phyloP scores from a whole-genome alignment of 257 asterid species.

The Solanum gracilifrons region DNA sequence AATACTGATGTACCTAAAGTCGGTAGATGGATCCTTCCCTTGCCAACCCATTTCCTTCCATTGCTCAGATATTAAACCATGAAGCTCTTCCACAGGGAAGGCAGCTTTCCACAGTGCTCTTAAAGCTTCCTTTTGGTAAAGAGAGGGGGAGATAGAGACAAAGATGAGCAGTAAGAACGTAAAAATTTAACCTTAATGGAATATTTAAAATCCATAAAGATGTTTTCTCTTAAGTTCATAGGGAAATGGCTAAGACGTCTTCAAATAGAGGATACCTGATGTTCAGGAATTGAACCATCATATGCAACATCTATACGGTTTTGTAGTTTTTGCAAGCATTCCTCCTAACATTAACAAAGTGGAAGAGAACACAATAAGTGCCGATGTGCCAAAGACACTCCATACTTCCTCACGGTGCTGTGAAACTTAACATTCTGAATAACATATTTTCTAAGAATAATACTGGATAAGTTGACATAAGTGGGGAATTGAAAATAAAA shows the following conservation, averaged over 20 bases:
- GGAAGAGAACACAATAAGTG: neutral
- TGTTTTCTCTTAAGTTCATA: neutral
- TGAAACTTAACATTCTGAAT: neutral
- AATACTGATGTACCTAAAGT: slow-evolving; percentile 49
- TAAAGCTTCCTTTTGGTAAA: slow-evolving; percentile 42
- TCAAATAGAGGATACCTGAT: slow-evolving; percentile 45
- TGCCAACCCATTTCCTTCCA: slow-evolving; percentile 99
- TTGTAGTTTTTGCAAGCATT: slow-evolving; percentile 61
- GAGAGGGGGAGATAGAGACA: neutral
- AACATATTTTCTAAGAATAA: neutral
- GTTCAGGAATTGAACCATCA: slow-evolving; percentile 63
- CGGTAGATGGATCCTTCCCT: slow-evolving; percentile 92
- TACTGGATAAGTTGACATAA: neutral
- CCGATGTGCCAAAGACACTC: neutral
- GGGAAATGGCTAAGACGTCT: neutral
- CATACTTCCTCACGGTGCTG: neutral
- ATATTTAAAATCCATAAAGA: neutral
- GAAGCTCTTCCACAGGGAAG: slow-evolving; percentile 60
- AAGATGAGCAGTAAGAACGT: neutral
- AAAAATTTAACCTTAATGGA: neutral
- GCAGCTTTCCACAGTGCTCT: slow-evolving; percentile 78
- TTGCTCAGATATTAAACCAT: slow-evolving; percentile 68
- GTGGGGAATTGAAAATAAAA: neutral
- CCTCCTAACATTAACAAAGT: slow-evolving; percentile 32
- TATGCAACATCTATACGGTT: slow-evolving; percentile 56